Evolutionary conservation across 371 early-diverging fungal species (phyloP).

Genomic region (Blakeslea trispora): DNA sequence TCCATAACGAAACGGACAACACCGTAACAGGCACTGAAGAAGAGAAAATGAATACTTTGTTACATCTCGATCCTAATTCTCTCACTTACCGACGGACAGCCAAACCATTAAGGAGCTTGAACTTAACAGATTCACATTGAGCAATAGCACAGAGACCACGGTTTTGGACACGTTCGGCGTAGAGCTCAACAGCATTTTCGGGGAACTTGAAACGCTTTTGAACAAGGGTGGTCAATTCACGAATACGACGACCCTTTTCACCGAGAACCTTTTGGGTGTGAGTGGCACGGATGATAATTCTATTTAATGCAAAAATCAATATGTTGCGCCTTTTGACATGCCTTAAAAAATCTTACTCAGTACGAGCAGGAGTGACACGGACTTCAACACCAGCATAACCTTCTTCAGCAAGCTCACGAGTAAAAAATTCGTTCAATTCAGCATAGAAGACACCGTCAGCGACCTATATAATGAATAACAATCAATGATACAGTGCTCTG

Average conservation of each 20-base stretch:
- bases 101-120: slow-evolving; percentile 95
- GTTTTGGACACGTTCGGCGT: slow-evolving; percentile 97
- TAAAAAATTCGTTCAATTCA: slow-evolving; percentile 98
- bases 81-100: slow-evolving; percentile 78
- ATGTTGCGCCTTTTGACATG: background rate
- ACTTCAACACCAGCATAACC: slow-evolving; percentile 98
- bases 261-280: slow-evolving; percentile 98
- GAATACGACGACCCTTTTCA: slow-evolving; percentile 98
- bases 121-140: slow-evolving; percentile 98
- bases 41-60: slow-evolving; percentile 2
- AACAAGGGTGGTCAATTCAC: slow-evolving; percentile 96
- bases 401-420: slow-evolving; percentile 89
- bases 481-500: background rate
- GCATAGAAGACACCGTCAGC: slow-evolving; percentile 99
- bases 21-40: slow-evolving; percentile 90
- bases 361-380: slow-evolving; percentile 96
- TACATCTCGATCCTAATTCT: slow-evolving; percentile 33
- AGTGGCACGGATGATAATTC: slow-evolving; percentile 97
- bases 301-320: slow-evolving; percentile 8
- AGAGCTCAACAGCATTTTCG: slow-evolving; percentile 96
- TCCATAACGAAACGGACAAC: slow-evolving; percentile 99
- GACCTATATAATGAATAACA: slow-evolving; percentile 48
- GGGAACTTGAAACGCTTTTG: slow-evolving; percentile 99
- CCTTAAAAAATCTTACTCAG: slow-evolving; percentile 63
- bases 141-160: slow-evolving; percentile 99